A percentile compares a stretch with the other conserved stretches of the same genome.
Conservation (phyloP, 805 yeast genomes). For the Hanseniaspora thailandica region DNA sequence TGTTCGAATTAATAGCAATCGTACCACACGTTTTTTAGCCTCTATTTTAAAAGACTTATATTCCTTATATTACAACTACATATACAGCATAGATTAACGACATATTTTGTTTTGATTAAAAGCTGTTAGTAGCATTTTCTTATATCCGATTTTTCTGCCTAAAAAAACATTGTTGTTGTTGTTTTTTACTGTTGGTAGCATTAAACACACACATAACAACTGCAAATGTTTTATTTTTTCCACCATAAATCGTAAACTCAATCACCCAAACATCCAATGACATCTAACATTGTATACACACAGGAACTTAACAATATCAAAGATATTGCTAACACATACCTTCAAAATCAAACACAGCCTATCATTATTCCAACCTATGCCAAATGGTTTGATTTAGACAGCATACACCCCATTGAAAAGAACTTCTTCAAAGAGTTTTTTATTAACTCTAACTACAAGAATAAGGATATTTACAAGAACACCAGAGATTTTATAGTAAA, state of each 20-base stretch:
- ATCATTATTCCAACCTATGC: constrained; percentile 81
- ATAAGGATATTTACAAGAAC: constrained; percentile 67
- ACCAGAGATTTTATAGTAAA: constrained; percentile 84
- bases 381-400: constrained; percentile 68
- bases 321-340: constrained; percentile 27
- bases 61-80: no score
- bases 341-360: constrained; percentile 58
- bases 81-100: no score
- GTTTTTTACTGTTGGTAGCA: no score
- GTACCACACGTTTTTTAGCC: no score
- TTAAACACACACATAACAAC: no score
- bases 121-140: no score
- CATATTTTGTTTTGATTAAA: no score
- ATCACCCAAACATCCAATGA: constrained; percentile 19
- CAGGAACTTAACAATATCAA: constrained; percentile 29
- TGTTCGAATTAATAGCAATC: no score
- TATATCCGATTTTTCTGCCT: neutral
- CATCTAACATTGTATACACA: constrained; percentile 22
- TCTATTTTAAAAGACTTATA: no score
- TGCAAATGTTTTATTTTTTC: neutral
- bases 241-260: neutral
- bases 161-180: neutral
- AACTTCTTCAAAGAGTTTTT: constrained; percentile 84
- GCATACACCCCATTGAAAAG: constrained; percentile 64
- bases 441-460: constrained; percentile 50